Evolutionary conservation across 306 rosid species (phyloP).

Genomic region (Inga laurina): DNA sequence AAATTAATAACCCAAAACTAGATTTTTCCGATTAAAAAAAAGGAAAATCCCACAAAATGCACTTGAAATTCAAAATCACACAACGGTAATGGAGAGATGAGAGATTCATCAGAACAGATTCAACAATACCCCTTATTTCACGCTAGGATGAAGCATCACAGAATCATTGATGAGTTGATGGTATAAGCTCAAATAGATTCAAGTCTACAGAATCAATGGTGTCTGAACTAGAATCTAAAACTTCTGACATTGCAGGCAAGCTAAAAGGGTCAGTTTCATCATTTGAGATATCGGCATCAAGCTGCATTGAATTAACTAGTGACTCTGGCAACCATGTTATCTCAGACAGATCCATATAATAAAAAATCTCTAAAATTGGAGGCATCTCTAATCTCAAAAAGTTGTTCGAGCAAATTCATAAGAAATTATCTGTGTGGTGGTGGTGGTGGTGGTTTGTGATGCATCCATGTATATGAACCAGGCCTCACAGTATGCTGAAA

Average conservation of each 20-base stretch:
- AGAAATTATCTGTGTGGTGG: conserved; percentile 20
- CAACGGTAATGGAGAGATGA: background rate
- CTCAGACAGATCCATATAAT: background rate
- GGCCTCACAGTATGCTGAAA: conserved; percentile 53
- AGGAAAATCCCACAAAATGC: no score
- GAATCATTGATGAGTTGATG: background rate
- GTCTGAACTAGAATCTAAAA: background rate
- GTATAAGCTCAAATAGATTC: conserved; percentile 3
- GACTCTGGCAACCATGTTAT: background rate
- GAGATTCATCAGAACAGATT: background rate
- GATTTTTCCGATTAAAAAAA: no score
- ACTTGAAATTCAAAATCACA: no score
- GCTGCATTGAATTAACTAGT: background rate
- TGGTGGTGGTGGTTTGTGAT: conserved; percentile 43
- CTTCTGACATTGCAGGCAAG: background rate
- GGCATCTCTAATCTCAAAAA: background rate
- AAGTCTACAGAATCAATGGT: background rate
- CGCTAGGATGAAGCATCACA: background rate
- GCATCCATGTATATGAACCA: conserved; percentile 46
- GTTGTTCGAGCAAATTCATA: background rate
- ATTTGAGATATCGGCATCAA: background rate
- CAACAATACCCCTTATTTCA: background rate
- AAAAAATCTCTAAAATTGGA: background rate
- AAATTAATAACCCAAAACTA: no score
- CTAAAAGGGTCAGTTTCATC: conserved; percentile 1